Percentiles rank a stretch among this genome's conserved stretches.
These are phyloP conservation scores for Leucocoprinus leucothites DNA, from an alignment of 768 basidiomycete genomes.

Conservation along the genomic window DNA sequence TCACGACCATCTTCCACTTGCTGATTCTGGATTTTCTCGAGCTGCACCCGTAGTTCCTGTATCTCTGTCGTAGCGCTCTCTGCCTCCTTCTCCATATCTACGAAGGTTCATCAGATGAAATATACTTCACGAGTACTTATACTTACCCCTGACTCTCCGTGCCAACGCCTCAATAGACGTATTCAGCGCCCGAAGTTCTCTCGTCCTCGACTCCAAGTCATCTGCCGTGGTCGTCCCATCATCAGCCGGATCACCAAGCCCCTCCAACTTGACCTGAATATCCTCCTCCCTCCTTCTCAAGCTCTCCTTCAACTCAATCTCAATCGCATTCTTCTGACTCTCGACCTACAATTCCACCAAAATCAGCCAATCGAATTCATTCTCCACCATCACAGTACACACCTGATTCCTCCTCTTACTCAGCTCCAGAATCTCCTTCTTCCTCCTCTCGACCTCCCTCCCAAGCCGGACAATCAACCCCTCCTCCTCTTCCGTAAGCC, in stretches of 20 bases:
- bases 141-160: slow-evolving; percentile 58
- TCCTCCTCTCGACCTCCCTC: slow-evolving; percentile 72
- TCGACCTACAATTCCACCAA: slow-evolving; percentile 50
- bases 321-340: slow-evolving; percentile 72
- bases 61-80: slow-evolving; percentile 59
- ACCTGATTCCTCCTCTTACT: slow-evolving; percentile 72
- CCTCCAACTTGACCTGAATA: slow-evolving; percentile 70
- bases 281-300: slow-evolving; percentile 80
- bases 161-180: slow-evolving; percentile 62
- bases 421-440: slow-evolving; percentile 67
- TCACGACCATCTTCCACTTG: slow-evolving; percentile 85
- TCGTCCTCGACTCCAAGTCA: slow-evolving; percentile 62
- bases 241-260: slow-evolving; percentile 63
- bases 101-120: not conserved
- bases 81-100: slow-evolving; percentile 72
- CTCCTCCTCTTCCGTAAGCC: slow-evolving; percentile 73
- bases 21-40: slow-evolving; percentile 78
- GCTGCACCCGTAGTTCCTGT: slow-evolving; percentile 57
- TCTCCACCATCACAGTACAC: slow-evolving; percentile 18
- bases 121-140: not conserved
- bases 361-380: not conserved
- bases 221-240: slow-evolving; percentile 52
- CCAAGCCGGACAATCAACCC: slow-evolving; percentile 60
- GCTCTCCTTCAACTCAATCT: slow-evolving; percentile 92
- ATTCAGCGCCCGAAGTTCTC: slow-evolving; percentile 69